phyloP scores from a whole-genome alignment of 2,329 filamentous ascomycete species.

The Epichloe gansuensis region DNA sequence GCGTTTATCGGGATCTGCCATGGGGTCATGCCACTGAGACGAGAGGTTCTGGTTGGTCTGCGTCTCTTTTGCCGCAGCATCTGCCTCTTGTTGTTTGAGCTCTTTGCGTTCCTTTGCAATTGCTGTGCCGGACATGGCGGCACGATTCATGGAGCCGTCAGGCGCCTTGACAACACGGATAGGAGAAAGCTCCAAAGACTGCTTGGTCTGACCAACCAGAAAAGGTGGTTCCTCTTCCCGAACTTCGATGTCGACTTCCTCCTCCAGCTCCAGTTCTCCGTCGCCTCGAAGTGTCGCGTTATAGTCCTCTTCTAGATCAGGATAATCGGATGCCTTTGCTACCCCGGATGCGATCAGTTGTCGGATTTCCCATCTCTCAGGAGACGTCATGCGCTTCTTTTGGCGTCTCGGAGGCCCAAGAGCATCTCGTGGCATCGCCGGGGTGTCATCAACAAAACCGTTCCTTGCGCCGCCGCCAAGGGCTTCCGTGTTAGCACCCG shows the following conservation, averaged over 20 bases:
- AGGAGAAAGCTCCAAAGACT: slow-evolving; percentile 85
- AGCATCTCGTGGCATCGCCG: slow-evolving; percentile 24
- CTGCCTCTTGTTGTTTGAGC: slow-evolving; percentile 73
- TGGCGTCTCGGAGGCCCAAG: slow-evolving; percentile 38
- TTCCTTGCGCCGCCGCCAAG: slow-evolving; percentile 53
- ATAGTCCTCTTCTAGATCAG: slow-evolving; percentile 88
- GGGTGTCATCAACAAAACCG: slow-evolving; percentile 36
- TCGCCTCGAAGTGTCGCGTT: slow-evolving; percentile 77
- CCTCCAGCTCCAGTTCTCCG: slow-evolving; percentile 79
- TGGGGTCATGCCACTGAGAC: slow-evolving; percentile 92
- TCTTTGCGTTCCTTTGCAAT: slow-evolving; percentile 86
- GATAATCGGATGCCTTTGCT: slow-evolving; percentile 83
- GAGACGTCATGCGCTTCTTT: slow-evolving; percentile 90
- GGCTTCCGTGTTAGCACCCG: slow-evolving; percentile 80
- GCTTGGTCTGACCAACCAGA: slow-evolving; percentile 88
- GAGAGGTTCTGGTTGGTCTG: slow-evolving; percentile 64
- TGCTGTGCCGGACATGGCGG: slow-evolving; percentile 84
- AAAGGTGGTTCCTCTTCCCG: slow-evolving; percentile 94
- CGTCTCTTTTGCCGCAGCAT: slow-evolving; percentile 60
- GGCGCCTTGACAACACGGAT: slow-evolving; percentile 96
- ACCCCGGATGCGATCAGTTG: slow-evolving; percentile 94
- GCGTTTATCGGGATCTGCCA: slow-evolving; percentile 72
- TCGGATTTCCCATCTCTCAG: slow-evolving; percentile 93
- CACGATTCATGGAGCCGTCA: slow-evolving; percentile 93
- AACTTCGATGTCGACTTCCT: slow-evolving; percentile 95